phyloP scores from a whole-genome alignment of 176 grass and related monocot species.

The Aegilops bicornis region DNA sequence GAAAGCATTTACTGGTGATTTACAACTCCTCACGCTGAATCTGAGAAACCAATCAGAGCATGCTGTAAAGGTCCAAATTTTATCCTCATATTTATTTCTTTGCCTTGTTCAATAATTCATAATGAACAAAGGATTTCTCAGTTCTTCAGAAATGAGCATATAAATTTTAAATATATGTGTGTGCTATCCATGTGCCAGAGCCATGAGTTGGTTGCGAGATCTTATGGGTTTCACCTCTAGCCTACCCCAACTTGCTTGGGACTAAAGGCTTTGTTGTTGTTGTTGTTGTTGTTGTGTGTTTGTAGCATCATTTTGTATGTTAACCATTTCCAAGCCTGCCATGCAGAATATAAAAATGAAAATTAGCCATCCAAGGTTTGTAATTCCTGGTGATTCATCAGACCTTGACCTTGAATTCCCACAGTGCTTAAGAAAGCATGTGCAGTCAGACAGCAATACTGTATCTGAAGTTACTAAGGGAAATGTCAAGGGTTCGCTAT shows the following conservation, averaged over 20 bases:
- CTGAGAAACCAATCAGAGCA: constrained; percentile 79
- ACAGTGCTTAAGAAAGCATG: constrained; percentile 56
- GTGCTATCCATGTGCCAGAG: too few relatives aligned
- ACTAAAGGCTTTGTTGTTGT: too few relatives aligned
- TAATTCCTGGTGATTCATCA: constrained; percentile 58
- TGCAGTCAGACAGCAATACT: constrained; percentile 38
- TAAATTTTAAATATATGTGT: neutral
- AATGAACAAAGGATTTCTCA: neutral
- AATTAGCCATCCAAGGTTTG: constrained; percentile 80
- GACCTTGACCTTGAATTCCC: constrained; percentile 60
- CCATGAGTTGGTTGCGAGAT: too few relatives aligned
- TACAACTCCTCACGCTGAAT: constrained; percentile 69
- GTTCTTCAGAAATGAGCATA: constrained; percentile 7
- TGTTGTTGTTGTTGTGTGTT: neutral
- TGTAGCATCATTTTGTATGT: constrained; percentile 7
- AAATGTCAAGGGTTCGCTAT: constrained; percentile 54
- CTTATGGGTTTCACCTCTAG: too few relatives aligned
- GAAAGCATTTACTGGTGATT: constrained; percentile 73
- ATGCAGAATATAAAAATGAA: constrained; percentile 95
- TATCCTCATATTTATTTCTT: constrained; percentile 1
- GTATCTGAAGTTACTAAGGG: constrained; percentile 28
- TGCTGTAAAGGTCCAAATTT: constrained; percentile 71
- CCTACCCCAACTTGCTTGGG: too few relatives aligned
- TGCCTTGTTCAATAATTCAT: constrained; percentile 14
- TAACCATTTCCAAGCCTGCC: constrained; percentile 34